Evolutionary conservation across 2,329 filamentous ascomycete species (phyloP), one percentile per base, ranked within the genome.

Genomic region (Aspergillus fumigatiaffinis): DNA sequence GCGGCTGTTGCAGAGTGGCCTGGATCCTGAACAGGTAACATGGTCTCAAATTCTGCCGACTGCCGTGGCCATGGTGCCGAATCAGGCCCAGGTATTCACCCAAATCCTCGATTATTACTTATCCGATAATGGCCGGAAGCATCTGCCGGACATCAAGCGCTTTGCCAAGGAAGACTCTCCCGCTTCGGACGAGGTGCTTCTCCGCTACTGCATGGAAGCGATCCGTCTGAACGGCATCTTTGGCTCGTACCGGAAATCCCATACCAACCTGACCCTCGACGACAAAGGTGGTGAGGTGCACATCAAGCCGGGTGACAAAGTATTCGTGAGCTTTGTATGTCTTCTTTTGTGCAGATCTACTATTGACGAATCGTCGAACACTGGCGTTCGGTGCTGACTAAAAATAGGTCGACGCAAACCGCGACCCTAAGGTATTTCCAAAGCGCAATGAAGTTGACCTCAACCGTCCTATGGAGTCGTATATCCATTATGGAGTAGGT

Each of bases 61-160:
- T 0, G 84, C 86, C 0, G 82, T 81, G 3, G 83, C 86, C 1
- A 82, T 88, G 71, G 85, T 90, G 8, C 86, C 89, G 1, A 90
- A 86, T 65, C 87, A 92, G 69, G 86, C 84, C 1, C 84, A 90
- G 66, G 79, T 88, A 80, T 91, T 92, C 68, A 84, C 87, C 1
- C 87, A 90, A 75, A 80, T 88, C 1, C 78, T 91, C 20, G 88
- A 92, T 68, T 91, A 84, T 74, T 92, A 89, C 68, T 80, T 92
- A 4, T 82, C 83, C 0, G 76, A 81, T 2, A 73, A 82, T 29
- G 83, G 84, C 63, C 73, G 78, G 54, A 63, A 76, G 14, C 78
- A 91, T 65, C 72, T 89, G 0, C 77, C 82, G 0, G 83, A 86
- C 48, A 80, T 92, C 54, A 81, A 87, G 63, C 76, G 76, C 20